phyloP scores from a whole-genome alignment of 768 basidiomycete genomes.

The Kwoniella heveanensis region DNA sequence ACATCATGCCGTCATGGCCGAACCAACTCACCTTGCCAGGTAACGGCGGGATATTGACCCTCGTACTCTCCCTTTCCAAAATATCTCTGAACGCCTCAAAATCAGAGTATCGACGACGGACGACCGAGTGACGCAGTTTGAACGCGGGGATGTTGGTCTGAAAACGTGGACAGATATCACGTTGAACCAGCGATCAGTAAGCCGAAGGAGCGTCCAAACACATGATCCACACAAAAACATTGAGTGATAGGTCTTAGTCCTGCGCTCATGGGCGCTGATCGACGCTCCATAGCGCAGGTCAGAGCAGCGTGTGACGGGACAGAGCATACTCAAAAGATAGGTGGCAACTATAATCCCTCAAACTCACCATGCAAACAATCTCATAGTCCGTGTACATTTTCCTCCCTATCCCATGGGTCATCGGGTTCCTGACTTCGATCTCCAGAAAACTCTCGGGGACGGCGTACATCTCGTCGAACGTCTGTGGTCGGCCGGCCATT shows the following conservation, averaged over 20 bases:
- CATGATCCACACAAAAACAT: no score
- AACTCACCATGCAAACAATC: constrained; percentile 88
- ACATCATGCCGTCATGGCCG: no score
- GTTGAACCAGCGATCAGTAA: no score
- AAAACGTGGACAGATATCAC: neutral
- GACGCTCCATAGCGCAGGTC: no score
- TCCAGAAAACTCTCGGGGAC: constrained; percentile 96
- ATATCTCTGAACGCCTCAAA: constrained; percentile 98
- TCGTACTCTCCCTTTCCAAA: constrained; percentile 91
- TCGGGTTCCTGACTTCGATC: constrained; percentile 94
- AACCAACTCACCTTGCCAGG: constrained; percentile 77
- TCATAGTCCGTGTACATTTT: constrained; percentile 99
- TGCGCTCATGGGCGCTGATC: no score
- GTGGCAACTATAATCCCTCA: no score
- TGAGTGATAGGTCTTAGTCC: no score
- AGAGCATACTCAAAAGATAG: no score
- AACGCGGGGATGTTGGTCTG: constrained; percentile 99
- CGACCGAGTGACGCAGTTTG: constrained; percentile 89
- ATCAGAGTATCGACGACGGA: constrained; percentile 85
- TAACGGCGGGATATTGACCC: constrained; percentile 95
- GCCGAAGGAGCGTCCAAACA: no score
- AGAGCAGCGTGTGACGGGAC: no score
- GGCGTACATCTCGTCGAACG: constrained; percentile 94
- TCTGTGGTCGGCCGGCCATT: constrained; percentile 52
- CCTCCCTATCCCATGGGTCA: constrained; percentile 94